A percentile compares a stretch with the other conserved stretches of the same genome.
These are phyloP conservation scores for Phytophthora citrophthora DNA, from an alignment of 352 stramenopile genomes.

Conservation along the genomic window DNA sequence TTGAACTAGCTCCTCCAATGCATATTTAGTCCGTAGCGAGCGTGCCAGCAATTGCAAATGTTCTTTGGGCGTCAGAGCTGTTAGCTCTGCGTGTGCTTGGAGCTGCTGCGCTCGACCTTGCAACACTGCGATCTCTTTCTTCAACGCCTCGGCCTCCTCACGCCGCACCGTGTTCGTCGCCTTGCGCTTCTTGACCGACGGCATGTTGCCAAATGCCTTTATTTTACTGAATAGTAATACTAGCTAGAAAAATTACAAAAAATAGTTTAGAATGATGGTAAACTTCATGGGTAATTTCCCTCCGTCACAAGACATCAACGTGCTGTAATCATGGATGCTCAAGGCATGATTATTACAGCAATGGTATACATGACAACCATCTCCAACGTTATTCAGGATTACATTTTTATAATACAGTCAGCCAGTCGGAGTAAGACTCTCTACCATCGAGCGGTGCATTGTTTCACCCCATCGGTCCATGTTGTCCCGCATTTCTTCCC, in stretches of 20 bases:
- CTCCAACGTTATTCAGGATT: no score
- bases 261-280: slow-evolving; percentile 9
- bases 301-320: not conserved
- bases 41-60: slow-evolving; percentile 9
- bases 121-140: slow-evolving; percentile 14
- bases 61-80: slow-evolving; percentile 15
- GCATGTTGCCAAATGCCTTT: slow-evolving; percentile 1
- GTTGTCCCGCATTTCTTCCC: slow-evolving; percentile 43
- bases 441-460: slow-evolving; percentile 37
- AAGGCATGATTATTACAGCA: no score
- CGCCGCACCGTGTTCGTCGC: slow-evolving; percentile 33
- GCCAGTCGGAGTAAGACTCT: slow-evolving; percentile 24
- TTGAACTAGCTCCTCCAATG: slow-evolving; percentile 8
- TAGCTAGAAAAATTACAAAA: not conserved
- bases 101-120: slow-evolving; percentile 7
- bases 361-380: no score
- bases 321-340: no score
- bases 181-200: slow-evolving; percentile 34
- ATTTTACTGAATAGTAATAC: not conserved
- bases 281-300: not conserved
- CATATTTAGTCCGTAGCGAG: slow-evolving; percentile 13
- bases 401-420: slow-evolving; percentile 1
- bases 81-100: slow-evolving; percentile 1
- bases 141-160: slow-evolving; percentile 16
- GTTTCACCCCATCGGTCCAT: slow-evolving; percentile 46